Evolutionary conservation across 768 basidiomycete species (phyloP), one percentile per base, ranked within the genome.

Genomic region (Leccinum aurantiacum): DNA sequence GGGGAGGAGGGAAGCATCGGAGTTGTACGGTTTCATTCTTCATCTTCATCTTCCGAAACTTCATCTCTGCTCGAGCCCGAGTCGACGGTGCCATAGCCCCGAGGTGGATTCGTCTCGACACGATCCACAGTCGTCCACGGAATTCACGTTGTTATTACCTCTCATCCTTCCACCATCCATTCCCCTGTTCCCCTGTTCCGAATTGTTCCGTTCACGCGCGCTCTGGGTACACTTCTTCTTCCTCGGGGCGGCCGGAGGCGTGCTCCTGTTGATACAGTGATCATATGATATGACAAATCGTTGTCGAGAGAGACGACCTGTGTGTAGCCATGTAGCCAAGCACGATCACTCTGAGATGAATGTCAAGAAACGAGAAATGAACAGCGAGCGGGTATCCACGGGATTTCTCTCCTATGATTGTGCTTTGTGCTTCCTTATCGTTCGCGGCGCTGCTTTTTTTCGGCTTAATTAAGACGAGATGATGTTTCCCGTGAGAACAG

Each of bases 271-370:
- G 44, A 46, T 46, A 13, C 4, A 10, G 41, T n/a, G 41, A 44
- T n/a, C n/a, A 44, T n/a, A 37, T 33, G 5, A 44, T 10, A n/a
- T 46, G 19, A 46, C 44, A 19, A 46, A 46, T 46, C 11, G 19
- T 41, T n/a, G 8, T 46, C 19, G 11, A 19, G 19, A 46, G 44
- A 46, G 44, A 46, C 19, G 44, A 46, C 44, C 44, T 46, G 19
- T 44, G 35, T 37, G 37, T 37, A 44, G 17, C 19, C 44, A 46
- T 46, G 44, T 19, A 46, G 44, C 44, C 44, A 19, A 46, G n/a
- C 19, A 19, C 19, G 44, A 57, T 46, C 59, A 38, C 54, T 60
- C 58, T 54, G 63, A 71, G 60, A 67, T 67, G 65, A 69, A 55
- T 10, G 17, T n/a, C 41, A 44, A 44, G 41, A 44, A n/a, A 44